Evolutionary conservation across 805 yeast species (phyloP), one percentile per base, ranked within the genome.

Genomic region (Candida yuanshanica): DNA sequence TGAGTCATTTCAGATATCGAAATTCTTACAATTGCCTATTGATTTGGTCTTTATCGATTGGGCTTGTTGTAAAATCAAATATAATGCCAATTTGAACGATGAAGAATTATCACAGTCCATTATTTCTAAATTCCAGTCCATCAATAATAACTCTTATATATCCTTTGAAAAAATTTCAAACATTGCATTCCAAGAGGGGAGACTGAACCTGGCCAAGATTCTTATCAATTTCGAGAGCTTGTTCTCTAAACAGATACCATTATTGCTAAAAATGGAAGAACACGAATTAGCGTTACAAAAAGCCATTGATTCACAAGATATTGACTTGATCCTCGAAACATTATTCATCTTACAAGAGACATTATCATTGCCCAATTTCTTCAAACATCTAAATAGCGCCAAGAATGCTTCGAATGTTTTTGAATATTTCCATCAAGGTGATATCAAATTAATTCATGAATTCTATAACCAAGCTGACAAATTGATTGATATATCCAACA

Each of bases 111-210:
- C 78, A 33, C 56, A 66, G 18, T 51, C 63, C 1, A 66, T 91
- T 1, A 55, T 73, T 7, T 62, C 67, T 8, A 74, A 75, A 41
- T 63, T 87, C 13, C 51, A 51, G 10, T 47, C 44, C 5, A 36
- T 53, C 9, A 50, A 50, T 4, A 44, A 56, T 2, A 55, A 63
- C 11, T 55, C 62, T 9, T 69, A 71, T 4, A 71, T 81, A 16
- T 69, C 89, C 0, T 80, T 77, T 45, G 74, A 75, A 6, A 66
- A 70, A 21, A 75, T 88, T 21, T 79, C 87, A 0, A 65, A 69
- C 8, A 69, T 75, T 14, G 93, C 95, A 1, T 75, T 73, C 51
- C 81, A 82, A 52, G 97, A 91, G 60, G 98, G 98, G 1, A 68
- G 98, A 21, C 58, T 73, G 10, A 67, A 70, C 20, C 62, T 93